Evolutionary conservation across 257 asterid genomes (phyloP), one percentile per base, ranked within the genome.

Genomic region (Linaria vulgaris): DNA sequence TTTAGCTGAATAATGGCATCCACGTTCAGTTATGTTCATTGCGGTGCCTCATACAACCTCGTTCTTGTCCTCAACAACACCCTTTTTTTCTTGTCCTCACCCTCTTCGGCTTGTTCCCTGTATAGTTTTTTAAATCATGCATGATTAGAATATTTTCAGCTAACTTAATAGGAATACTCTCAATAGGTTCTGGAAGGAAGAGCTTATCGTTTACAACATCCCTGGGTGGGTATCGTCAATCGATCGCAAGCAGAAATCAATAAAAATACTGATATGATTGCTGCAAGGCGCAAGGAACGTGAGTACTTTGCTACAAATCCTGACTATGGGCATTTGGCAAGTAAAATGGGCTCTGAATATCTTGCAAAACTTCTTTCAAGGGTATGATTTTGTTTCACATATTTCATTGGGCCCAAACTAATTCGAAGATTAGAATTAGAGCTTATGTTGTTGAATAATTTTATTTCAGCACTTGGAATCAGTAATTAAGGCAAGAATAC

Each of bases 181-280:
- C 43, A 27, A 55, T 71, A 90, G 97, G 97, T 90, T 73, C 87
- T 88, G 37, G 97, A 90, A 74, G 96, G 97, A 74, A 88, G 94
- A 77, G 72, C 97, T 41, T 88, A 88, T 55, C 90, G 91, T 52
- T 80, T 90, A 69, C 97, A 82, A 67, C 86, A 76, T 11, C 96
- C 97, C 50, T 90, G 97, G 97, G 97, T 90, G 67, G 97, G 97
- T 67, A 68, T 90, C 51, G 97, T 90, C 56, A 90, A 90, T 64
- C 90, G 97, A 41, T 90, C 97, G 48, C 97, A 90, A 65, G 96
- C 90, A 39, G 97, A 90, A 71, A 90, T 90, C 74, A 90, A 90
- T 66, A 90, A 69, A 73, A 88, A 80, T 58, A 70, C 79, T 39
- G 97, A 83, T 61, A 88, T 90, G 97, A 76, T 71, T 19, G 70